A percentile compares a stretch with the other conserved stretches of the same genome.
phyloP scores from a whole-genome alignment of 129 eudicot species.

The Lonicera japonica region DNA sequence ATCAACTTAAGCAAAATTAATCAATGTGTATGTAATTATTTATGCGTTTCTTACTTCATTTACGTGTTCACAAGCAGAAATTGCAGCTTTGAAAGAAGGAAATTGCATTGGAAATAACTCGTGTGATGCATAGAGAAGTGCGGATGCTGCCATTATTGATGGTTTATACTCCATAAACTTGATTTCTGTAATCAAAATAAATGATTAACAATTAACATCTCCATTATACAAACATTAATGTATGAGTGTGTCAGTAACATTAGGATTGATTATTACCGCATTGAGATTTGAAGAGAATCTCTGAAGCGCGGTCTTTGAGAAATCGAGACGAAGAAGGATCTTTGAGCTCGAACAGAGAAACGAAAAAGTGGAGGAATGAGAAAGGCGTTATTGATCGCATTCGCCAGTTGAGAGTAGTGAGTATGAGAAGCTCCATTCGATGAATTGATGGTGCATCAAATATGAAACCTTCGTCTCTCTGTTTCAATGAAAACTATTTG shows the following conservation, averaged over 20 bases:
- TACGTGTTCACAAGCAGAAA: conserved; percentile 25
- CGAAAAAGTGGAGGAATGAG: conserved; percentile 34
- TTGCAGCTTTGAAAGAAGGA: conserved; percentile 17
- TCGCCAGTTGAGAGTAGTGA: conserved; percentile 37
- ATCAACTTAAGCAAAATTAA: not conserved
- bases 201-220: not conserved
- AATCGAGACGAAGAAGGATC: conserved; percentile 12
- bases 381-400: conserved; percentile 45
- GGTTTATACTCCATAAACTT: conserved; percentile 35
- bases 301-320: conserved; percentile 29
- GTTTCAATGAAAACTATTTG: not conserved
- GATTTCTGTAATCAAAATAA: conserved; percentile 16
- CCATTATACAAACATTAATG: not conserved
- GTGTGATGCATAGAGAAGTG: conserved; percentile 35
- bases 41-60: conserved; percentile 22
- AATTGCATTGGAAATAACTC: conserved; percentile 22
- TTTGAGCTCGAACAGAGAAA: conserved; percentile 18
- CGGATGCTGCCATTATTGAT: conserved; percentile 42
- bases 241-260: not conserved
- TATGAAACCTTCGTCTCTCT: conserved; percentile 18
- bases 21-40: not conserved
- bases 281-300: conserved; percentile 26
- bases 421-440: conserved; percentile 39
- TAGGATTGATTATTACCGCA: conserved; percentile 16
- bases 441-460: conserved; percentile 25